Conservation (phyloP, 2,329 filamentous ascomycete species). For the Sordariomycetes sp. region DNA sequence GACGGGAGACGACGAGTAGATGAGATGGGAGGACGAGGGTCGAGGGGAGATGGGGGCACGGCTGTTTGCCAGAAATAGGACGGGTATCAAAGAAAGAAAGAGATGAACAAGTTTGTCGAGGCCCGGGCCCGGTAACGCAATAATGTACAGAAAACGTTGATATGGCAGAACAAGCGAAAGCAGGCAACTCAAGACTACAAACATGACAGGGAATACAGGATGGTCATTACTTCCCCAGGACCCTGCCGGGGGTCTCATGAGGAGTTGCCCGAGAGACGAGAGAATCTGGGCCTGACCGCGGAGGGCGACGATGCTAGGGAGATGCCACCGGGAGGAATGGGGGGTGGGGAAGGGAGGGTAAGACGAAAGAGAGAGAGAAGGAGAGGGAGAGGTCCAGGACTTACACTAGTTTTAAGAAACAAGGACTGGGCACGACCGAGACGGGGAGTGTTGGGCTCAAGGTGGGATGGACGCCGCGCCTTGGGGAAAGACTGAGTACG, state of each 20-base stretch:
- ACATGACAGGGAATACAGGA: not conserved
- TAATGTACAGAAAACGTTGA: not conserved
- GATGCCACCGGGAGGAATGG: not conserved
- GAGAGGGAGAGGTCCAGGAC: constrained; percentile 6
- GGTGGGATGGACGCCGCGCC: not conserved
- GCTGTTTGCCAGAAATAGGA: not conserved
- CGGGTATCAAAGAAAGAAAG: constrained; percentile 4
- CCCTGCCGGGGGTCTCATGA: constrained; percentile 23
- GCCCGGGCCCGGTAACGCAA: not conserved
- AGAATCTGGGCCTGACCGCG: constrained; percentile 9
- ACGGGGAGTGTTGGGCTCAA: constrained; percentile 2
- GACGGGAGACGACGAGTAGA: constrained; percentile 14
- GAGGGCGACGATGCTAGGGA: constrained; percentile 9
- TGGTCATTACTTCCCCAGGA: constrained; percentile 15
- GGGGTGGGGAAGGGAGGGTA: constrained; percentile 8
- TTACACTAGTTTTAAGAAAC: not conserved
- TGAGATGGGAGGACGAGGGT: not conserved
- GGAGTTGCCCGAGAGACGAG: constrained; percentile 10
- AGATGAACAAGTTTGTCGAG: not conserved
- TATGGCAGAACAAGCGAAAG: not conserved
- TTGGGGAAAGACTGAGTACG: not conserved
- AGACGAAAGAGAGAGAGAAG: constrained; percentile 10
- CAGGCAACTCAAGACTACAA: not conserved
- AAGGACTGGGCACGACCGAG: not conserved
- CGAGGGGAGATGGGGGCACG: not conserved